Base-by-base conservation (phyloP, 805 yeast species). In the Debaryomyces tyrocola region DNA sequence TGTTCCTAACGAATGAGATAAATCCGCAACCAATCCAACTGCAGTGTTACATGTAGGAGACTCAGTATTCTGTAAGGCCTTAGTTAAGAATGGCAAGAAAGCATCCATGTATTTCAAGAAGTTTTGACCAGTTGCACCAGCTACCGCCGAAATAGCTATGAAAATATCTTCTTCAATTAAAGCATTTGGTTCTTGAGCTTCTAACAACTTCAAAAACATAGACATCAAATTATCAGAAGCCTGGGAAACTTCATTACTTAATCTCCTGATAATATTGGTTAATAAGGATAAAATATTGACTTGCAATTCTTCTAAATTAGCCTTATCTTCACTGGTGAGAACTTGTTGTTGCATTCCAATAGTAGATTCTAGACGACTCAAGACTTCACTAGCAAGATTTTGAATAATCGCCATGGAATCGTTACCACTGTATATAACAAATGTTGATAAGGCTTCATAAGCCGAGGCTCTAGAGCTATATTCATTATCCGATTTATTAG, bases 11-110 rank as follows among this genome's bases (percentile, higher is more conserved):
- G 97, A 89, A 61, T 90, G 96, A 8, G 95, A 81, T 55, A 92
- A 84, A 69, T 94, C 99, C 15, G 97, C 97, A 48, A 94, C 90
- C 42, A 94, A 78, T 4, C 99, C 98, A 47, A 94, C 90, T 3
- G 98, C 96, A 4, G 96, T 88, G 52, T 80, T 80, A 59, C 96
- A 86, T 9, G 88, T 83, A 33, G 91, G 87, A 4, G 90, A 83
- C 33, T 89, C 96, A 7, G 87, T 82, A 66, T 90, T 91, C 56
- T 82, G 79, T 50, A 94, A 75, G 0, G 96, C 96, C 50, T 78
- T 77, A 14, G 83, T 82, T 63, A 94, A 76, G 64, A 77, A 91
- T 46, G 98, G 97, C 49, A 89, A 74, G 64, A 94, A 90, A 6
- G 87, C 78, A 46, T 80, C 83, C 83, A 91, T 82, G 65, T 89